Base-by-base conservation (phyloP, 208 protist genomes). In the Kentomonas sorsogonicus region DNA sequence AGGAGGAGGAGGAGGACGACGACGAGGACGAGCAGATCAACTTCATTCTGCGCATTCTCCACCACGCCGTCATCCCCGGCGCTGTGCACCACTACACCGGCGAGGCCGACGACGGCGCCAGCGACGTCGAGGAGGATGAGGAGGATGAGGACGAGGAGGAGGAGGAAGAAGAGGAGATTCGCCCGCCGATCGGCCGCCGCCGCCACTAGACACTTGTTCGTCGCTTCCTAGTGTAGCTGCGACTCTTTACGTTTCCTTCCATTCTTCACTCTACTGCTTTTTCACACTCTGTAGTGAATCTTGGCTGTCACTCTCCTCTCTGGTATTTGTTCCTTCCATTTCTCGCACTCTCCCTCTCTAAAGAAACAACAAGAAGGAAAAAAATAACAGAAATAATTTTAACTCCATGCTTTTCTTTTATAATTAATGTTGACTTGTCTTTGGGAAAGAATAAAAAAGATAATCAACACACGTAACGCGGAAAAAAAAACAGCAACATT, bases 41-140 rank as follows among this genome's bases (percentile, higher is more conserved):
- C 51, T 60, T 77, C 47, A 58, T 77, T 31, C 53, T 83, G 30
- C 73, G 78, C 59, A 63, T 84, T 31, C 61, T 94, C 25, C 77
- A 86, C 71, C 74, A 71, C 40, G 68, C 60, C 55, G 76, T 94
- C 46, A 76, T 94, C 41, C 88, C 88, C 3, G 65, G 69, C 48
- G 88, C 88, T 4, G 82, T 92, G 27, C 62, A 80, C 43, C 84
- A 81, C 74, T 94, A 92, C 79, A 94, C 88, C 13, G 84, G 84
- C 53, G 84, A 94, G 72, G 87, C 87, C 20, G 77, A 77, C 5
- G 80, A 94, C 39, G 88, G 88, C 27, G 72, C 54, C 66, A 79
- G 74, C 57, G 78, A 90, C 44, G 47, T 81, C 2, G 83, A 90
- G 6, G 72, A 68, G 39, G 79, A 91, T 29, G 66, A 77, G 15